Conservation (phyloP, 2,329 filamentous ascomycete species). For the Trichoderma harzianum region DNA sequence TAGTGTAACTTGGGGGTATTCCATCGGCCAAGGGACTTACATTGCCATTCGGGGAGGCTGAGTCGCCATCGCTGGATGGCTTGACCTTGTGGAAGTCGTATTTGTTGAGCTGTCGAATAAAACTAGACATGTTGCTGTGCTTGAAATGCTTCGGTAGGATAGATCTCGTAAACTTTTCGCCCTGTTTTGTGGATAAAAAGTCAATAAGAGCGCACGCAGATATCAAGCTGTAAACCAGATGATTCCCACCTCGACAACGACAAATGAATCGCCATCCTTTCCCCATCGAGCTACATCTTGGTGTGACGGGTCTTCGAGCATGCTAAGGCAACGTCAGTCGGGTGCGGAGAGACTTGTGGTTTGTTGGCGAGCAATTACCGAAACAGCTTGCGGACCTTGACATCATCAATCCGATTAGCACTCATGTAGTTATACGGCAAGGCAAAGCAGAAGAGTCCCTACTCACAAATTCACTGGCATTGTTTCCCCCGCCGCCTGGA, state of each 20-base stretch:
- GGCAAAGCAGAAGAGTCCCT: neutral
- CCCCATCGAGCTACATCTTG: slow-evolving; percentile 93
- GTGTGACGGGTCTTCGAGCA: slow-evolving; percentile 94
- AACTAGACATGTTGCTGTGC: slow-evolving; percentile 97
- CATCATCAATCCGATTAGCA: slow-evolving; percentile 14
- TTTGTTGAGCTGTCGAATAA: slow-evolving; percentile 93
- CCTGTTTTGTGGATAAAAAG: slow-evolving; percentile 51
- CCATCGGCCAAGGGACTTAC: slow-evolving; percentile 27
- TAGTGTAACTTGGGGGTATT: neutral
- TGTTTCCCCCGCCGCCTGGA: slow-evolving; percentile 58
- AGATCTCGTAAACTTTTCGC: slow-evolving; percentile 96
- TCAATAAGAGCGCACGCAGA: slow-evolving; percentile 6
- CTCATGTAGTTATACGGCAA: neutral
- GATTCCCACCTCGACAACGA: slow-evolving; percentile 80
- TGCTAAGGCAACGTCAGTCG: slow-evolving; percentile 39
- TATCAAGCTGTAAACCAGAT: neutral
- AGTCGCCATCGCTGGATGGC: slow-evolving; percentile 38
- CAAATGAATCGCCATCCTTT: slow-evolving; percentile 90
- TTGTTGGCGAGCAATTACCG: slow-evolving; percentile 59
- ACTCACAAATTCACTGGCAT: slow-evolving; percentile 94
- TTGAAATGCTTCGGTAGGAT: slow-evolving; percentile 99
- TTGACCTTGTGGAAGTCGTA: slow-evolving; percentile 99
- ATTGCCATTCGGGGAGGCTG: slow-evolving; percentile 35
- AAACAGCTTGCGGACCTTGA: slow-evolving; percentile 93
- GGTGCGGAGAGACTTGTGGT: neutral